Evolutionary conservation across 2,329 filamentous ascomycete species (phyloP).

Genomic region (Ceratocystis colombiana): DNA sequence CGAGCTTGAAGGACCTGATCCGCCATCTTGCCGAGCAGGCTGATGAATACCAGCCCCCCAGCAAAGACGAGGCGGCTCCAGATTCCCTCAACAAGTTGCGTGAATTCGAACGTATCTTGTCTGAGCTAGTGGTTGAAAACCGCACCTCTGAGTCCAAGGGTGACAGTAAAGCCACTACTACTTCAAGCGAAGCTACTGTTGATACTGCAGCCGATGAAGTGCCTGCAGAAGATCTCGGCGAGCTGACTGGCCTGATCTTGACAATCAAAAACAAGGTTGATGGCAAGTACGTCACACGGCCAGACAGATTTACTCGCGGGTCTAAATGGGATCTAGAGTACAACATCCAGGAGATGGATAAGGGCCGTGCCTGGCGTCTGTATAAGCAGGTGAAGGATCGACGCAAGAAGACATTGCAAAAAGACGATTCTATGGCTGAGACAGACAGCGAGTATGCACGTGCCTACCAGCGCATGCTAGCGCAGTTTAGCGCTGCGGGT

Average conservation of each 20-base stretch:
- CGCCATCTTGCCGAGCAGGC: slow-evolving; percentile 41
- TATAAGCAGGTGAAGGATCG: slow-evolving; percentile 49
- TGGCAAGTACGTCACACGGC: slow-evolving; percentile 51
- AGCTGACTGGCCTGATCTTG: slow-evolving; percentile 60
- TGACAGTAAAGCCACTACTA: slow-evolving; percentile 5
- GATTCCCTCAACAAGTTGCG: slow-evolving; percentile 35
- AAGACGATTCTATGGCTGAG: slow-evolving; percentile 27
- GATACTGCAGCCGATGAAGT: neutral
- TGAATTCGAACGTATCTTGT: slow-evolving; percentile 44
- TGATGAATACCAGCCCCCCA: slow-evolving; percentile 30
- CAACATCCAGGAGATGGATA: slow-evolving; percentile 53
- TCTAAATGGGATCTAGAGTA: slow-evolving; percentile 69
- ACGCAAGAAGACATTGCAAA: slow-evolving; percentile 40
- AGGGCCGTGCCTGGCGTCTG: slow-evolving; percentile 38
- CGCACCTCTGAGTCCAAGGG: slow-evolving; percentile 5
- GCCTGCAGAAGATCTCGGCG: slow-evolving; percentile 26
- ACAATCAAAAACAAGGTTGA: slow-evolving; percentile 65
- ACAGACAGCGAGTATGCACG: slow-evolving; percentile 35
- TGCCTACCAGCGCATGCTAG: slow-evolving; percentile 41
- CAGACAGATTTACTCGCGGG: slow-evolving; percentile 36
- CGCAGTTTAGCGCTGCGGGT: slow-evolving; percentile 44
- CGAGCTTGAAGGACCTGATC: slow-evolving; percentile 41
- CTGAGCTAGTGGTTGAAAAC: slow-evolving; percentile 36
- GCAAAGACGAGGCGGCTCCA: slow-evolving; percentile 23
- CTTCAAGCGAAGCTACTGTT: slow-evolving; percentile 6